Evolutionary conservation across 2,329 filamentous ascomycete species (phyloP), one percentile per base, ranked within the genome.

Genomic region (Trichothecium roseum): DNA sequence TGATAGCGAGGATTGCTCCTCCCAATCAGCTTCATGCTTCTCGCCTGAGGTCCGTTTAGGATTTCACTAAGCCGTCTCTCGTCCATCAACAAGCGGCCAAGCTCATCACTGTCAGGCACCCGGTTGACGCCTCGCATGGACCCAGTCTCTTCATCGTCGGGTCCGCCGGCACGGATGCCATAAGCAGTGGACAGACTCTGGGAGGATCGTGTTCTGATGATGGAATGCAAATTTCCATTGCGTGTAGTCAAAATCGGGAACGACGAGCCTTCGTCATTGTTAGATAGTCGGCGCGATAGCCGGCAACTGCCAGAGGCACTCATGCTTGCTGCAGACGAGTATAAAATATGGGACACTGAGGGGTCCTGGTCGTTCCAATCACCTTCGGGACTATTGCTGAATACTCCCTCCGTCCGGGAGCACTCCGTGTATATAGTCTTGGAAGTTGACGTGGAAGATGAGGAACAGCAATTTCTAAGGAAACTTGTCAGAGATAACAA

Each of bases 11-110:
- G 84, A 54, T 91, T 95, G 45, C 75, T 85, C 48, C 84, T 84
- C 29, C 89, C 89, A 54, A 95, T 94, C 48, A 96, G 68, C 37
- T 85, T 74, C 72, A 87, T 83, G 51, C 81, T 87, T 42, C 84
- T 72, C 70, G 87, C 81, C 54, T 84, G 76, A 3, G 81, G 78
- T n/a, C 72, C 73, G 48, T 71, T 68, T 36, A 81, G 69, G 40
- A 81, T 62, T 41, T 68, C 64, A 39, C 62, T 74, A 34, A 79
- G 55, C 16, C 75, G 72, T 22, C 70, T 69, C 55, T 79, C 75
- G 36, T 78, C 72, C 30, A 60, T 55, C 32, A 64, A 54, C 16
- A 66, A 54, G 17, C 61, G 60, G 14, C 60, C 57, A 28, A 63
- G 59, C 18, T 64, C 62, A 29, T 72, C 68, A 18, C 66, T 60